Evolutionary conservation across 331 rosid genomes (phyloP).

Genomic region (Quercus tomentella): DNA sequence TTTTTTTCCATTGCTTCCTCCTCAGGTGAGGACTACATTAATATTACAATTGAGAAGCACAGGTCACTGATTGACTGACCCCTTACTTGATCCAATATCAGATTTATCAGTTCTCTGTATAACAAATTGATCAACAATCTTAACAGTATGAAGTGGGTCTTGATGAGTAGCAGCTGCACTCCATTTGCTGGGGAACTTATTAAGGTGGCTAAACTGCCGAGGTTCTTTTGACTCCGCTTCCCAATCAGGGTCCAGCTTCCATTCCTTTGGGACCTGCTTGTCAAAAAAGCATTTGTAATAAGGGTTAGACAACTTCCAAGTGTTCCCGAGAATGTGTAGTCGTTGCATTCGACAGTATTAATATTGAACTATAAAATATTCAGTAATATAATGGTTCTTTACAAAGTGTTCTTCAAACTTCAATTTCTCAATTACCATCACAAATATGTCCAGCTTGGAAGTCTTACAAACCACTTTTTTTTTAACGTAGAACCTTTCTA

Average conservation of each 20-base stretch:
- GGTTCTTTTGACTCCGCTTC: slow-evolving; percentile 39
- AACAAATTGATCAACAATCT: slow-evolving; percentile 78
- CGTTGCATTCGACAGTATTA: neutral
- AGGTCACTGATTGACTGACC: slow-evolving; percentile 47
- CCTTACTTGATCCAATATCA: slow-evolving; percentile 27
- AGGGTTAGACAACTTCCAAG: neutral
- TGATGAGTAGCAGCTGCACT: slow-evolving; percentile 56
- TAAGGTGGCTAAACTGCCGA: slow-evolving; percentile 36
- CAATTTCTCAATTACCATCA: neutral
- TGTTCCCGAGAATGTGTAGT: neutral
- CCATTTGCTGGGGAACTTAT: slow-evolving; percentile 54
- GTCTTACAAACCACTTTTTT: no score
- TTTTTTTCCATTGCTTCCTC: neutral
- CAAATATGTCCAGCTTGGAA: neutral
- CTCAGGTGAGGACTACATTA: slow-evolving; percentile 9
- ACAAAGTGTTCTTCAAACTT: neutral
- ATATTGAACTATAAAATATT: neutral
- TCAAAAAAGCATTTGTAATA: neutral
- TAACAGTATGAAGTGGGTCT: slow-evolving; percentile 80
- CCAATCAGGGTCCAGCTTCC: slow-evolving; percentile 79
- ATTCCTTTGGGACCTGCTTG: slow-evolving; percentile 67
- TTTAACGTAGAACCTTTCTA: no score
- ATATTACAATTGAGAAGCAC: slow-evolving; percentile 14
- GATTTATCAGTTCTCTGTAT: slow-evolving; percentile 42
- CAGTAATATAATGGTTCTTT: neutral